A percentile compares a stretch with the other conserved stretches of the same genome.
Conservation (phyloP, 1,284 basidiomycete genomes). For the Sphaerobolus stellatus region DNA sequence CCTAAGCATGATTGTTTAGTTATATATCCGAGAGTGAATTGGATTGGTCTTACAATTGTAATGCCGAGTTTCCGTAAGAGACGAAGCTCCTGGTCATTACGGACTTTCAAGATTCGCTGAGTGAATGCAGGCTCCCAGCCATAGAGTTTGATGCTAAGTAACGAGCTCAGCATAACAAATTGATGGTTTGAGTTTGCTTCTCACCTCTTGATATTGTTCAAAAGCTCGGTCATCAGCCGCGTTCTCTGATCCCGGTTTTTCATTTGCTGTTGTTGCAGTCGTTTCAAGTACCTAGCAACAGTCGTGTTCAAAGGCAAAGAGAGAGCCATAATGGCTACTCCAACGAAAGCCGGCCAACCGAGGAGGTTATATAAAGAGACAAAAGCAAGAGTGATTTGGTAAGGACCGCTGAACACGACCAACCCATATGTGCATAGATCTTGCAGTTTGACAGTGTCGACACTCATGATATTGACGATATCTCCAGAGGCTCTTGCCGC, state of each 20-base stretch:
- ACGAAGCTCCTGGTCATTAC: conserved; percentile 83
- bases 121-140: conserved; percentile 90
- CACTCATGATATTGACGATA: conserved; percentile 92
- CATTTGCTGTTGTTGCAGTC: conserved; percentile 87
- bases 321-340: conserved; percentile 88
- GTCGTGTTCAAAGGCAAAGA: conserved; percentile 79
- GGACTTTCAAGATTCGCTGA: conserved; percentile 67
- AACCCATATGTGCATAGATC: conserved; percentile 84
- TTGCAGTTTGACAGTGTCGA: conserved; percentile 82
- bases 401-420: conserved; percentile 67
- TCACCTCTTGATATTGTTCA: conserved; percentile 87
- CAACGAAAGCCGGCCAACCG: conserved; percentile 91
- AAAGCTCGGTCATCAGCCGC: conserved; percentile 75
- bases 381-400: conserved; percentile 87
- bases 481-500: conserved; percentile 78
- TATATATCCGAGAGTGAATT: not conserved
- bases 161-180: not conserved
- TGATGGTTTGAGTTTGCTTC: conserved; percentile 6
- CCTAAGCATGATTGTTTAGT: conserved; percentile 33
- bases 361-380: conserved; percentile 85
- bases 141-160: conserved; percentile 71
- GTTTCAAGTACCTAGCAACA: conserved; percentile 76
- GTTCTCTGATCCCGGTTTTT: conserved; percentile 82
- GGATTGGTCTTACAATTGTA: conserved; percentile 47
- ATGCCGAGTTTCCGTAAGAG: conserved; percentile 83